Evolutionary conservation across 2,329 filamentous ascomycete genomes (phyloP), one percentile per base, ranked within the genome.

Genomic region (Venturia asperata): DNA sequence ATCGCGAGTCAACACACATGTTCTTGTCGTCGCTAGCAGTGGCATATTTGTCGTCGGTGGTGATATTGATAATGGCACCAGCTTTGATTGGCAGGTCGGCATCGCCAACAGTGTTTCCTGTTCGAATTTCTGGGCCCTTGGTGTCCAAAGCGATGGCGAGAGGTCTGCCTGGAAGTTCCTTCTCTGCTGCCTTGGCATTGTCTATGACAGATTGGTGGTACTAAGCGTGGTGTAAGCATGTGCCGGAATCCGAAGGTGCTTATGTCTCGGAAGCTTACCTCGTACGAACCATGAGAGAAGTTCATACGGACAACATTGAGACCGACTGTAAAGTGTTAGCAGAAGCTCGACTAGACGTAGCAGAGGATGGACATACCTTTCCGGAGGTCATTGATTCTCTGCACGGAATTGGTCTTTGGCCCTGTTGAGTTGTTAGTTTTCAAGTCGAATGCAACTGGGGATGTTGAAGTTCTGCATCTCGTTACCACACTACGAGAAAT

Each of bases 291-390:
- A 80, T 96, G 91, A 70, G 90, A 96, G 78, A 97, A 97, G 89
- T 99, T 99, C 94, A 99, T 99, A 82, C 94, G 93, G 72, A 97
- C 94, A 71, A 99, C 92, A 81, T 97, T 97, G 74, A 97, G 88
- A 80, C 94, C 94, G 70, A 88, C 89, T 81, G 69, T 70, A 72
- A 63, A 10, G 15, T 42, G n/a, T 27, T 17, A 43, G 43, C 21
- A 13, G 34, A 5, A 24, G n/a, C 11, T 60, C 15, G 19, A 61
- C 13, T 27, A 39, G 10, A 10, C 27, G 15, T 3, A 10, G 42
- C 65, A 37, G 39, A 19, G 34, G 24, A 3, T n/a, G 24, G 24
- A 41, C 73, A 66, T 76, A 83, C 82, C 79, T 75, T 84, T 85
- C 78, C 93, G 91, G 73, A 99, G 90, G 77, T 87, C 85, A 81